Conservation (phyloP, 2,329 filamentous ascomycete species). For the Aspergillus udagawae region DNA sequence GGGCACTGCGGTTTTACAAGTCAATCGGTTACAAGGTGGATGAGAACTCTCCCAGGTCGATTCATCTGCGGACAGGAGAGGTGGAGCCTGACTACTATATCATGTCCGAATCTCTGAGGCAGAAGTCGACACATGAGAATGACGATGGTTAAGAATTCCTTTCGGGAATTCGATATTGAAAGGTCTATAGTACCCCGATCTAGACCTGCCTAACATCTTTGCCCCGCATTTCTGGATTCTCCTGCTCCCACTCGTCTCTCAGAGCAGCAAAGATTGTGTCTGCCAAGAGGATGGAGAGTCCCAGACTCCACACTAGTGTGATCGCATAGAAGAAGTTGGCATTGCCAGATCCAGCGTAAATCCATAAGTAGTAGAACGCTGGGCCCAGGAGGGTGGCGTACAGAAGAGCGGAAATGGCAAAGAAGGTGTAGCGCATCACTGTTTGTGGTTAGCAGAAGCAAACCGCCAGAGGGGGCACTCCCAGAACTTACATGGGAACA, state of each 20-base stretch:
- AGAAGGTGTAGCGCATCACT: conserved; percentile 92
- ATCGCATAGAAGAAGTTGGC: conserved; percentile 99
- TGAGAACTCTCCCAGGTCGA: conserved; percentile 49
- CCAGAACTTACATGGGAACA: conserved; percentile 67
- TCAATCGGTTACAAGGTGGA: conserved; percentile 50
- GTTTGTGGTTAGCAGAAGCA: conserved; percentile 22
- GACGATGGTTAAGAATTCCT: not conserved
- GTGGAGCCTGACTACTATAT: conserved; percentile 51
- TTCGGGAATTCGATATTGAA: conserved; percentile 4
- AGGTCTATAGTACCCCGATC: conserved; percentile 17
- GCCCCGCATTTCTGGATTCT: conserved; percentile 83
- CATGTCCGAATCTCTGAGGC: conserved; percentile 45
- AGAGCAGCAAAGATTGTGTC: conserved; percentile 86
- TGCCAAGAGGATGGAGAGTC: conserved; percentile 78
- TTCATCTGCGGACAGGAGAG: conserved; percentile 46
- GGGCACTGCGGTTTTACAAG: conserved; percentile 48
- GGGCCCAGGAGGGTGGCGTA: conserved; percentile 88
- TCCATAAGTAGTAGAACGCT: conserved; percentile 95
- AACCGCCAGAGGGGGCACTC: not conserved
- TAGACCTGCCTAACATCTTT: conserved; percentile 85
- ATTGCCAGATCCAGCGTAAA: conserved; percentile 95
- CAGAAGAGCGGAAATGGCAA: conserved; percentile 74
- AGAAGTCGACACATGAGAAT: not conserved
- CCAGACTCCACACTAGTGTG: conserved; percentile 95
- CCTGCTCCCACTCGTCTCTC: conserved; percentile 89